Percentiles rank a stretch among this genome's conserved stretches.
Evolutionary conservation across 331 rosid genomes (phyloP).

Genomic region (Acacia concinna): DNA sequence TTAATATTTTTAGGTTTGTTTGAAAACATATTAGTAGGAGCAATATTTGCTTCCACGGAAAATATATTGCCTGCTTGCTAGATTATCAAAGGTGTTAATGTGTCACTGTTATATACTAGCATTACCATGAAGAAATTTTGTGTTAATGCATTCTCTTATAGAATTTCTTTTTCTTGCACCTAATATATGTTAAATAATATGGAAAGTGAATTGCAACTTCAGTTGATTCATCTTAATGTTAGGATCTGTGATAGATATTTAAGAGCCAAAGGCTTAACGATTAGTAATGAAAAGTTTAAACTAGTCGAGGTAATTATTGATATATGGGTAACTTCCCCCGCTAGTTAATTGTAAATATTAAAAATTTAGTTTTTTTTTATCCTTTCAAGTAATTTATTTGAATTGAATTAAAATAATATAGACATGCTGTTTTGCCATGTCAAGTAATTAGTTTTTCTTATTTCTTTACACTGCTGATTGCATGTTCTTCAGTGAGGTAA

Average conservation of each 20-base stretch:
- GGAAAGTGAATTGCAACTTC: not conserved
- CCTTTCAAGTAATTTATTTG: not conserved
- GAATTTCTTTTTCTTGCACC: not conserved
- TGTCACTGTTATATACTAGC: not conserved
- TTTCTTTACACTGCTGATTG: constrained; percentile 24
- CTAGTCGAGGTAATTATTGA: not conserved
- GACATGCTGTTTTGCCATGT: not conserved
- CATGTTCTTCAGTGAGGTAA: constrained; percentile 74
- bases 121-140: not conserved
- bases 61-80: constrained; percentile 4
- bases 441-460: not conserved
- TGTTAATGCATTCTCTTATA: not conserved
- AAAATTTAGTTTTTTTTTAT: not conserved
- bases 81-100: constrained; percentile 6
- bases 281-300: not conserved
- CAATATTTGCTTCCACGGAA: constrained; percentile 19
- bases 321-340: not conserved
- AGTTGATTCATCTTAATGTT: constrained; percentile 25
- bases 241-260: not conserved
- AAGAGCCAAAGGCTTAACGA: not conserved
- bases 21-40: constrained; percentile 10
- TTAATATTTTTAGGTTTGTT: constrained; percentile 14
- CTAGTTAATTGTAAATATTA: not conserved
- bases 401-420: not conserved
- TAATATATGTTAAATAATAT: constrained; percentile 16